Evolutionary conservation across 352 stramenopile genomes (phyloP).

Genomic region (Globisporangium polare): DNA sequence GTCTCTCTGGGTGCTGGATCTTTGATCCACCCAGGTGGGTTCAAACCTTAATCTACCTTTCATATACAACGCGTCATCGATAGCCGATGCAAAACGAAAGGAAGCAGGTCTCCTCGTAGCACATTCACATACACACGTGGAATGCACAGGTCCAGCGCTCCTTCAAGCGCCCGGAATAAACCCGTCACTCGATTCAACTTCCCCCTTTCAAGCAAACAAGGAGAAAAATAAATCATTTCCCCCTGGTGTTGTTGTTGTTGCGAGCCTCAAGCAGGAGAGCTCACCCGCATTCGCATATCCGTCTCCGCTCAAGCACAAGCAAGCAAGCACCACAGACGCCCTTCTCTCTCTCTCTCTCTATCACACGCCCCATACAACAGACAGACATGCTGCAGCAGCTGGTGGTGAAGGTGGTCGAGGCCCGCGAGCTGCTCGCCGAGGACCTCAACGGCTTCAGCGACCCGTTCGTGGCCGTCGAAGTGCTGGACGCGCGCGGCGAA

Average conservation of each 20-base stretch:
- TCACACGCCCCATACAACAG: not conserved
- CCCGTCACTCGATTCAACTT: not conserved
- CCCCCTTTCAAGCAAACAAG: not conserved
- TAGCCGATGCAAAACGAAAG: too few relatives aligned
- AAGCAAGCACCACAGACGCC: not conserved
- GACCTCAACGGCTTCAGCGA: slow-evolving; percentile 74
- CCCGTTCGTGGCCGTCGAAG: slow-evolving; percentile 55
- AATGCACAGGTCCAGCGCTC: too few relatives aligned
- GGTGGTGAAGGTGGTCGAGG: slow-evolving; percentile 46
- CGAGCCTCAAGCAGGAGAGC: not conserved
- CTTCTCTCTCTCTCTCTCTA: not conserved
- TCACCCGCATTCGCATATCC: not conserved
- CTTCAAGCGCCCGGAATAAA: too few relatives aligned
- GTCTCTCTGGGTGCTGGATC: too few relatives aligned
- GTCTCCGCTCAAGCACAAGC: slow-evolving; percentile 1
- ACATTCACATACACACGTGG: too few relatives aligned
- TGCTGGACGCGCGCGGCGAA: slow-evolving; percentile 46
- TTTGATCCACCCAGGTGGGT: too few relatives aligned
- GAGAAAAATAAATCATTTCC: slow-evolving; percentile 10
- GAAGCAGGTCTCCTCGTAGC: too few relatives aligned
- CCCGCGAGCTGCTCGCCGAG: slow-evolving; percentile 51
- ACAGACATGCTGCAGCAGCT: slow-evolving; percentile 24
- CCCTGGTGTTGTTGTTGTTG: not conserved
- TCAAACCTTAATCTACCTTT: too few relatives aligned
- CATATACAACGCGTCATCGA: too few relatives aligned